Conservation (phyloP, 768 basidiomycete genomes). For the Termitomyces sp. region DNA sequence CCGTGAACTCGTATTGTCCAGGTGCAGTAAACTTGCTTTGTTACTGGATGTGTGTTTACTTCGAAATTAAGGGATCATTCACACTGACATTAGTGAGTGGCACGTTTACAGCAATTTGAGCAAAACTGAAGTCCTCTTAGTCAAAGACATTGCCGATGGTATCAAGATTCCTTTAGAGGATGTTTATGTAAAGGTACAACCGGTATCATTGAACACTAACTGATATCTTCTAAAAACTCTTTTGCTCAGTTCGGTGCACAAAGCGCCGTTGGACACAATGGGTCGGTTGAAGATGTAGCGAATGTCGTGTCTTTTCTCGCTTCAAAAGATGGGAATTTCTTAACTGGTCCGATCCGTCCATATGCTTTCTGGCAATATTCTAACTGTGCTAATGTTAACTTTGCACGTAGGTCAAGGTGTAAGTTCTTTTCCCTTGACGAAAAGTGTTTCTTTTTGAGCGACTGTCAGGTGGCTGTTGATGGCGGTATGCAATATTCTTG, state of each 20-base stretch:
- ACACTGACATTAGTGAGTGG: constrained; percentile 13
- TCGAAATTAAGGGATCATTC: constrained; percentile 6
- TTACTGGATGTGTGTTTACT: neutral
- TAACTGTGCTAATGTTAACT: neutral
- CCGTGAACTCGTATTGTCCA: constrained; percentile 25
- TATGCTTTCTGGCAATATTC: neutral
- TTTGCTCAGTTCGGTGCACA: neutral
- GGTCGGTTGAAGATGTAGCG: constrained; percentile 26
- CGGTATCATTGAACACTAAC: neutral
- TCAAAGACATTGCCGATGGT: constrained; percentile 4
- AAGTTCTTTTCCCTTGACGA: neutral
- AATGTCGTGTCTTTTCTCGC: constrained; percentile 30
- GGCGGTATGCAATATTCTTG: constrained; percentile 5
- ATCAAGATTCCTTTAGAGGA: neutral
- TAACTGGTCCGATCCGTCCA: constrained; percentile 23
- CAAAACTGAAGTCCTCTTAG: neutral
- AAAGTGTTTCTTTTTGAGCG: neutral
- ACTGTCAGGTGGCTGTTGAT: constrained; percentile 2
- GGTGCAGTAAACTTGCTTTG: constrained; percentile 1
- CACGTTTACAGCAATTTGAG: neutral
- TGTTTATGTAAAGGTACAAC: constrained; percentile 3
- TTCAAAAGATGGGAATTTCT: constrained; percentile 26
- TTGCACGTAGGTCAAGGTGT: constrained; percentile 13
- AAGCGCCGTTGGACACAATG: constrained; percentile 13
- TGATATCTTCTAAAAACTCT: too few species aligned